phyloP scores from a whole-genome alignment of 208 protist species.

The Wallacemonas sp. region DNA sequence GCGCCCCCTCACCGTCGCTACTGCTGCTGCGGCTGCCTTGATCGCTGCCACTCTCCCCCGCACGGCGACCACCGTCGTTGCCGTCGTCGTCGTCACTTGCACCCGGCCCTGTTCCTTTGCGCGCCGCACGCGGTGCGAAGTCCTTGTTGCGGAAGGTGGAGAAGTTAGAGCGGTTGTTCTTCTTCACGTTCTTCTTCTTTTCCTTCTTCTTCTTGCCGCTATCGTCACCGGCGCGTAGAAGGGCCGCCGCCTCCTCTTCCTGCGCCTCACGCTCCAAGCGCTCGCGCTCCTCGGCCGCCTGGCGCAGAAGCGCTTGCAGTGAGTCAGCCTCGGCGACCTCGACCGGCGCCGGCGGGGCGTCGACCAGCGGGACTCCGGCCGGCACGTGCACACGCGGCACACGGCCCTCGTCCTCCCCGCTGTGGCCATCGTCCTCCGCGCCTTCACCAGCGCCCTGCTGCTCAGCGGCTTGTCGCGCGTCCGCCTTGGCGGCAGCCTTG shows the following conservation, averaged over 20 bases:
- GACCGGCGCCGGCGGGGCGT: conserved; percentile 7
- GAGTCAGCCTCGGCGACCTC: conserved; percentile 31
- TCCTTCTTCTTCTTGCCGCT: conserved; percentile 27
- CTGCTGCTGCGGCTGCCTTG: background rate
- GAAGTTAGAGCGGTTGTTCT: conserved; percentile 87
- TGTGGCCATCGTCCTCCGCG: conserved; percentile 4
- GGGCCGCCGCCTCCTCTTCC: conserved; percentile 19
- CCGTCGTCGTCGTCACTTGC: background rate
- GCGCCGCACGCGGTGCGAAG: conserved; percentile 50
- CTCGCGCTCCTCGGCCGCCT: conserved; percentile 40
- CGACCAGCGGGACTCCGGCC: background rate
- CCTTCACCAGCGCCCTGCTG: background rate
- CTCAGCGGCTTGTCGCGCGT: background rate
- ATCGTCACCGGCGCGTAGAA: conserved; percentile 10
- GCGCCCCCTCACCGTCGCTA: background rate
- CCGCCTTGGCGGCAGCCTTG: background rate
- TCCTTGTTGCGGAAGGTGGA: conserved; percentile 88
- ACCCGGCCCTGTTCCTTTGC: background rate
- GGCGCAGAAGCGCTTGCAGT: conserved; percentile 39
- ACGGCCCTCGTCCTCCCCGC: conserved; percentile 1
- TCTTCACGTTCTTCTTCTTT: conserved; percentile 87
- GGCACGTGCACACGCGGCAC: conserved; percentile 6
- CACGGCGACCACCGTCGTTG: too few relatives aligned
- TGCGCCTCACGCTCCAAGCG: conserved; percentile 19
- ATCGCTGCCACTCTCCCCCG: too few relatives aligned